These are phyloP conservation scores for Mortierella claussenii DNA, from an alignment of 192 early-diverging fungal species.

Conservation along the genomic window DNA sequence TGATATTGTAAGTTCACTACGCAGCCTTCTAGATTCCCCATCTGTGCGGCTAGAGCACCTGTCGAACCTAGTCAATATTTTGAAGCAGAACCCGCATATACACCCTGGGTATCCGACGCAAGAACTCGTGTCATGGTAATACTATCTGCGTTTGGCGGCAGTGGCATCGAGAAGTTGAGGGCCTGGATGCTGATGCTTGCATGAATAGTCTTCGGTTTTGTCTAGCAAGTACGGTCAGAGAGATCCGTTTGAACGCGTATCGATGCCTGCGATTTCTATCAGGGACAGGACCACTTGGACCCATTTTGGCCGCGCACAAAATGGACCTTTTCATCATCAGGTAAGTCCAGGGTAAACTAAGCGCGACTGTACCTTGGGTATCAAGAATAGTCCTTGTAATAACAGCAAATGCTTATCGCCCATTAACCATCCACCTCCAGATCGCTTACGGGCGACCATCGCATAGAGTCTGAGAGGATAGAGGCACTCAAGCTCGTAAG, in stretches of 20 bases:
- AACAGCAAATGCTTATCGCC: not conserved
- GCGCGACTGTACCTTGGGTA: too few species aligned
- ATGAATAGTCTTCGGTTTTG: conserved; percentile 57
- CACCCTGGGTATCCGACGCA: conserved; percentile 47
- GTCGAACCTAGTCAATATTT: conserved; percentile 36
- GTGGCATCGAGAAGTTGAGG: too few species aligned
- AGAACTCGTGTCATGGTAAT: conserved; percentile 44
- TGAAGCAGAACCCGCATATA: conserved; percentile 38
- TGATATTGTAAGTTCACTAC: conserved; percentile 33
- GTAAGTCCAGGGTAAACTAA: too few species aligned
- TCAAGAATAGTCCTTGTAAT: too few species aligned
- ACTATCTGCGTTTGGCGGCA: too few species aligned
- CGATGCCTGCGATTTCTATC: conserved; percentile 72
- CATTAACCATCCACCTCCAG: conserved; percentile 23
- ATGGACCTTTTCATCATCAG: conserved; percentile 81
- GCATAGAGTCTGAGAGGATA: conserved; percentile 78
- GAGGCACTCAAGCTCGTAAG: conserved; percentile 82
- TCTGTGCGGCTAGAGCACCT: conserved; percentile 38
- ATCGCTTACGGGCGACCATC: conserved; percentile 63
- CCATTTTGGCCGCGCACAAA: conserved; percentile 59
- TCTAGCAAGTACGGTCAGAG: conserved; percentile 58
- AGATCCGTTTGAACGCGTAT: conserved; percentile 71
- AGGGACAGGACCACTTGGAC: conserved; percentile 50
- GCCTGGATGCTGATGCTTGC: not conserved
- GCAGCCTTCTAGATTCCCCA: conserved; percentile 32